Percentiles rank a stretch among this genome's conserved stretches.
Evolutionary conservation across 371 early-diverging fungal genomes (phyloP).

Genomic region (Apophysomyces ossiformis): DNA sequence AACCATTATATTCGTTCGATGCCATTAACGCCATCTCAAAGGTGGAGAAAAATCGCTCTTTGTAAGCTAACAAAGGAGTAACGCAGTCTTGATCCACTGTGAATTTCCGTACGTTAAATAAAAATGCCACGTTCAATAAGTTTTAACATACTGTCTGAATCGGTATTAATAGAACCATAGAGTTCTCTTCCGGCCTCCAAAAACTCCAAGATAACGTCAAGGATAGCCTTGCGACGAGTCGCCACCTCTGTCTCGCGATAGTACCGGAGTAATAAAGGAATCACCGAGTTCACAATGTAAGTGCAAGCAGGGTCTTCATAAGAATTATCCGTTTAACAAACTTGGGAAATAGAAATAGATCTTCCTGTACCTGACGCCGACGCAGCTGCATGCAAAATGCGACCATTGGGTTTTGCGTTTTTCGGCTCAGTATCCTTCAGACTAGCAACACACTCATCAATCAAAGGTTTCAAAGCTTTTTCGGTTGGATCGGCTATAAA

Average conservation of each 20-base stretch:
- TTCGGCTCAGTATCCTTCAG: constrained; percentile 77
- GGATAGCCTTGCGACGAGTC: constrained; percentile 62
- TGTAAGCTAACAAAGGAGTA: constrained; percentile 65
- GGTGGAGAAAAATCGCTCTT: constrained; percentile 70
- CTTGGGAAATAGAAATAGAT: neutral
- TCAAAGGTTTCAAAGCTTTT: constrained; percentile 62
- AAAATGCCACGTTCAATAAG: neutral
- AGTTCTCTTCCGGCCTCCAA: constrained; percentile 63
- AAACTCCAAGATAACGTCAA: constrained; percentile 72
- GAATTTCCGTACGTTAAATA: neutral
- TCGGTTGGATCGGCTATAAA: constrained; percentile 55
- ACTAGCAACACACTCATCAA: constrained; percentile 69
- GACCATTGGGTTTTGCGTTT: constrained; percentile 70
- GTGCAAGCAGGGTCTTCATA: constrained; percentile 65
- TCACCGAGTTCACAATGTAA: constrained; percentile 54
- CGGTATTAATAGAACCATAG: constrained; percentile 58
- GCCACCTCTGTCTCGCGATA: constrained; percentile 58
- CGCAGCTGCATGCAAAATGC: constrained; percentile 66
- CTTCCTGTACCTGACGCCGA: constrained; percentile 61
- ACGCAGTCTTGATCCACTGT: constrained; percentile 48
- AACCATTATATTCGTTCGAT: constrained; percentile 74
- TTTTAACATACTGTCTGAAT: constrained; percentile 36
- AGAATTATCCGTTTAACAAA: neutral
- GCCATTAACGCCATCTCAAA: constrained; percentile 60
- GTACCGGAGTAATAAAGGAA: constrained; percentile 62